A percentile compares a stretch with the other conserved stretches of the same genome.
phyloP scores from a whole-genome alignment of 768 basidiomycete species.

The Suillus brevipes region DNA sequence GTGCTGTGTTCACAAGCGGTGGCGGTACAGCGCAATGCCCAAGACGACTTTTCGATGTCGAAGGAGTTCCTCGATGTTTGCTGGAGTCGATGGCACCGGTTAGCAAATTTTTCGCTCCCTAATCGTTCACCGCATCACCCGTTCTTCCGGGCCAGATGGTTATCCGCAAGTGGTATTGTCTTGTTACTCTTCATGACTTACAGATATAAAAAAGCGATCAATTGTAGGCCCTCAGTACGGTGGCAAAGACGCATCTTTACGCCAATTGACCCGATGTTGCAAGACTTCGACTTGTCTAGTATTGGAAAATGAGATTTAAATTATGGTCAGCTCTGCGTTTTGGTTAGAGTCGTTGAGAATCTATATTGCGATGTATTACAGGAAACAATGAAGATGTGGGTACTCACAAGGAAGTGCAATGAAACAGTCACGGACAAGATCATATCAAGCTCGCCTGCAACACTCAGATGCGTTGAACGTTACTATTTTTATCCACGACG shows the following conservation, averaged over 20 bases:
- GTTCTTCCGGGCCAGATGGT: neutral
- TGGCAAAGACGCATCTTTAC: neutral
- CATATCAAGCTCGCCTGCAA: too few relatives aligned
- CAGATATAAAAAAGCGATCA: neutral
- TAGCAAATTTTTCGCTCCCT: neutral
- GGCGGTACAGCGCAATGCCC: neutral
- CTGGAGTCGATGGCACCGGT: neutral
- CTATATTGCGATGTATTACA: neutral
- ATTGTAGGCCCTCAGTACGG: neutral
- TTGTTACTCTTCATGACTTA: neutral
- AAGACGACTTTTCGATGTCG: neutral
- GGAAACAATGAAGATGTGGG: neutral
- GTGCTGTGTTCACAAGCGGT: neutral
- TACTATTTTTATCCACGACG: neutral
- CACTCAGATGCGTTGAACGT: too few relatives aligned
- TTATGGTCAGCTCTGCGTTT: too few relatives aligned
- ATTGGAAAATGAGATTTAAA: neutral
- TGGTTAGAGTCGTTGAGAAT: neutral
- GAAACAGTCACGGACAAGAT: too few relatives aligned
- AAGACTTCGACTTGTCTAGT: neutral
- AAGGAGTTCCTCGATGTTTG: neutral
- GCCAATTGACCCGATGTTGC: neutral
- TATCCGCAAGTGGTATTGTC: neutral
- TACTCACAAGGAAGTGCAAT: neutral
- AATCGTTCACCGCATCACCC: neutral